A percentile compares a stretch with the other conserved stretches of the same genome.
phyloP scores from a whole-genome alignment of 345 rosid genomes.

The Physaria fendleri region DNA sequence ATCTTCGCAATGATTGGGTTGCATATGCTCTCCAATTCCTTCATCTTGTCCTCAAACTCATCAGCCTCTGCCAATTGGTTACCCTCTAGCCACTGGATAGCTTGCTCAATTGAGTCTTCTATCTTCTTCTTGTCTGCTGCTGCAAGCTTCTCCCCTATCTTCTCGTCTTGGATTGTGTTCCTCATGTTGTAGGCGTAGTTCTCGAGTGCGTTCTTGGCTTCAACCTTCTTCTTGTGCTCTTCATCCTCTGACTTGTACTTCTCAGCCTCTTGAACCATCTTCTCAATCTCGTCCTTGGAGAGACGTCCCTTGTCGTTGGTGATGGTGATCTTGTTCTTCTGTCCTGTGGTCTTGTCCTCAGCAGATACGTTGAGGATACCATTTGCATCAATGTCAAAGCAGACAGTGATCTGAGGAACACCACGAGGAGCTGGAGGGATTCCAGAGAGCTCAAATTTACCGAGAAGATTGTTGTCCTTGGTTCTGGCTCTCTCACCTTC shows the following conservation, averaged over 20 bases:
- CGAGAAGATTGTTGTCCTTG: conserved; percentile 62
- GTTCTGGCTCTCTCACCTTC: conserved; percentile 79
- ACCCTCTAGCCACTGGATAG: conserved; percentile 62
- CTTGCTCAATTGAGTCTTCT: conserved; percentile 67
- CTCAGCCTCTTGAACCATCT: conserved; percentile 78
- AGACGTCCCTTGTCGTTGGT: conserved; percentile 70
- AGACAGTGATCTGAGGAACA: conserved; percentile 71
- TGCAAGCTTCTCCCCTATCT: conserved; percentile 51
- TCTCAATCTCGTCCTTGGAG: conserved; percentile 70
- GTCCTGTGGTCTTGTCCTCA: conserved; percentile 65
- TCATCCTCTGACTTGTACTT: conserved; percentile 72
- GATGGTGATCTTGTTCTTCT: conserved; percentile 73
- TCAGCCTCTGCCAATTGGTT: conserved; percentile 62
- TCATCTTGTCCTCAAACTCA: conserved; percentile 75
- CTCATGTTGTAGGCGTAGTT: conserved; percentile 69
- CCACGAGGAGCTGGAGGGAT: conserved; percentile 82
- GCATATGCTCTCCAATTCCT: conserved; percentile 66
- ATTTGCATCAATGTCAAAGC: conserved; percentile 74
- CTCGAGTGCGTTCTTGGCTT: conserved; percentile 55
- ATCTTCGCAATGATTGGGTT: conserved; percentile 78
- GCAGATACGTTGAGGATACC: conserved; percentile 74
- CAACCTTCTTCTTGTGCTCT: conserved; percentile 67
- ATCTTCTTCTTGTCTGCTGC: conserved; percentile 65
- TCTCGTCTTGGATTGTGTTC: conserved; percentile 61
- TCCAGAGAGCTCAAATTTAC: conserved; percentile 70